phyloP scores from a whole-genome alignment of 305 asterid genomes.

The Solanum chacoense region DNA sequence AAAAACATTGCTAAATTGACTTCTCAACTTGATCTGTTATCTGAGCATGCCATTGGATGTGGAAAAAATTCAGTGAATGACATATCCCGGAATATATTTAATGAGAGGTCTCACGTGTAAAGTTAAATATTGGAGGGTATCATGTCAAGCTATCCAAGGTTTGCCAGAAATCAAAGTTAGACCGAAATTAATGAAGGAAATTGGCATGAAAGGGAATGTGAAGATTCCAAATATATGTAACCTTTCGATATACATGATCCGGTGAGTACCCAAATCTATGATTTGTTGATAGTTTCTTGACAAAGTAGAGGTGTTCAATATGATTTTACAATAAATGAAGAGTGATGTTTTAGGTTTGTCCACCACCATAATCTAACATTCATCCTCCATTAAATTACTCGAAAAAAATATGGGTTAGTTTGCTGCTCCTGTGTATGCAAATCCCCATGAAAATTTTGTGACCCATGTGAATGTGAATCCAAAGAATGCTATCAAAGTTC shows the following conservation, averaged over 20 bases:
- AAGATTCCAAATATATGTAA: background rate
- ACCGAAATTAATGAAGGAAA: background rate
- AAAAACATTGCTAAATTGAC: too few species aligned
- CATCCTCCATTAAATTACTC: background rate
- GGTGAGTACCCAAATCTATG: background rate
- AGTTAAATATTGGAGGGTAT: too few species aligned
- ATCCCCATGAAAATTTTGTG: background rate
- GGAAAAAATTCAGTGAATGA: background rate
- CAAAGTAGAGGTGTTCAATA: too few species aligned
- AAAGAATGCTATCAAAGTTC: too few species aligned
- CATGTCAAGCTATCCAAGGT: background rate
- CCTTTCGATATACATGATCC: too few species aligned
- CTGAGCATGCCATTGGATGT: background rate
- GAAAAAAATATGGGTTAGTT: background rate
- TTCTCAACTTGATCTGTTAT: background rate
- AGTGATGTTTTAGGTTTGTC: background rate
- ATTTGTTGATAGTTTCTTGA: background rate
- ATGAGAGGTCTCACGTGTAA: background rate
- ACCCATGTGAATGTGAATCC: too few species aligned
- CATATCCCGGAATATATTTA: too few species aligned
- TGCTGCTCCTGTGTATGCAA: background rate
- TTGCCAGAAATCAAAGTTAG: too few species aligned
- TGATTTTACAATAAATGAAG: background rate
- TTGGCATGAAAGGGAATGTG: background rate
- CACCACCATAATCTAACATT: background rate